Conservation (phyloP, 2,329 filamentous ascomycete genomes). For the Stachybotrys echinatus region DNA sequence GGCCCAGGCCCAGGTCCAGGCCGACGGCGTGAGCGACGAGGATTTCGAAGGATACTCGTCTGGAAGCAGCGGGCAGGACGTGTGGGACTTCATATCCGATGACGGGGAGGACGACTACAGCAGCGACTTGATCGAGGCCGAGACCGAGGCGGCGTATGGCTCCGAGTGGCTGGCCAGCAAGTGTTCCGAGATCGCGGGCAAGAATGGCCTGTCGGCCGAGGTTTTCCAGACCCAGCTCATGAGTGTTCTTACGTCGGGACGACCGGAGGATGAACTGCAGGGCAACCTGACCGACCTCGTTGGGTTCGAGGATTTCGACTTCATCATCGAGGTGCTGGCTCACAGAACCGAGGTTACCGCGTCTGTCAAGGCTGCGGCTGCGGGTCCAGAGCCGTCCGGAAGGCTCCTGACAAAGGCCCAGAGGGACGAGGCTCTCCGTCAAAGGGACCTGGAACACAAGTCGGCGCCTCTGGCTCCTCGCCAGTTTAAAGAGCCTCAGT, state of each 20-base stretch:
- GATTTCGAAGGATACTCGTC: conserved; percentile 52
- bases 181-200: conserved; percentile 62
- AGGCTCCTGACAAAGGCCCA: conserved; percentile 70
- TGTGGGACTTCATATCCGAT: conserved; percentile 89
- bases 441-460: conserved; percentile 80
- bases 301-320: conserved; percentile 88
- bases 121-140: conserved; percentile 56
- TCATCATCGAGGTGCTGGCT: conserved; percentile 84
- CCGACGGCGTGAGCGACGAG: conserved; percentile 55
- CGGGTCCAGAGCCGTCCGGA: conserved; percentile 28
- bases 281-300: conserved; percentile 83
- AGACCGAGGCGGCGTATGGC: conserved; percentile 37
- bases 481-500: conserved; percentile 68
- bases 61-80: conserved; percentile 66
- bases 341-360: conserved; percentile 63
- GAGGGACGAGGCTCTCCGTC: conserved; percentile 70
- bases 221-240: conserved; percentile 75
- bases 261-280: conserved; percentile 80
- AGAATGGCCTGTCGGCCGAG: conserved; percentile 60
- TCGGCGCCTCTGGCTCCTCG: conserved; percentile 63
- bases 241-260: conserved; percentile 64
- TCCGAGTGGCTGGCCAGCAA: conserved; percentile 66
- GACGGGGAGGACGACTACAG: conserved; percentile 61
- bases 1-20: conserved; percentile 32
- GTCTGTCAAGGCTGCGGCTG: conserved; percentile 24